phyloP scores from a whole-genome alignment of 805 yeast genomes.

The Jamesozyma gamospora region DNA sequence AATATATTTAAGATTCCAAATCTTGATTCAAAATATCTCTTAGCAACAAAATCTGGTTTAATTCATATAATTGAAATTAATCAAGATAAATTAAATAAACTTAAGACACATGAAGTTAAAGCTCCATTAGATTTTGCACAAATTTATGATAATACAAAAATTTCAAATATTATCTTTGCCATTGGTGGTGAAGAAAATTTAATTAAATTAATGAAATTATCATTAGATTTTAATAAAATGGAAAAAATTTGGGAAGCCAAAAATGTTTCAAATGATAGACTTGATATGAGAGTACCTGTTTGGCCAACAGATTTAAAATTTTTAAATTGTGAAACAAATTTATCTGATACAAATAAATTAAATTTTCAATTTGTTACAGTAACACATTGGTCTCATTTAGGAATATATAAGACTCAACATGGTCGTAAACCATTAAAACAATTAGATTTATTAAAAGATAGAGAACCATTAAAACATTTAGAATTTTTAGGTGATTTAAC shows the following conservation, averaged over 20 bases:
- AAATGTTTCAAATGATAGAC: slow-evolving; percentile 69
- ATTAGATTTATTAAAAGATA: slow-evolving; percentile 24
- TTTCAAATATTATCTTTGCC: slow-evolving; percentile 39
- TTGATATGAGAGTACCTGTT: slow-evolving; percentile 75
- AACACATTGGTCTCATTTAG: slow-evolving; percentile 47
- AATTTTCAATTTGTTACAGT: slow-evolving; percentile 46
- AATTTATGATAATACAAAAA: slow-evolving; percentile 35
- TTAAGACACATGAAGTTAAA: slow-evolving; percentile 25
- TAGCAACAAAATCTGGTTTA: slow-evolving; percentile 31
- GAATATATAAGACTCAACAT: slow-evolving; percentile 58
- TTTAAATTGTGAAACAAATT: slow-evolving; percentile 30
- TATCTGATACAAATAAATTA: slow-evolving; percentile 19
- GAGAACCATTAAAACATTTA: slow-evolving; percentile 21
- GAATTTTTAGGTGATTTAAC: slow-evolving; percentile 11
- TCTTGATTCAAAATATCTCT: slow-evolving; percentile 17
- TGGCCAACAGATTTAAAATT: slow-evolving; percentile 54
- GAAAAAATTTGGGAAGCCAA: slow-evolving; percentile 55
- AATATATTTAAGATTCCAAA: slow-evolving; percentile 23
- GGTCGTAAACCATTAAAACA: slow-evolving; percentile 54
- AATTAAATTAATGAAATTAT: slow-evolving; percentile 23
- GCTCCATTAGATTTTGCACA: slow-evolving; percentile 40
- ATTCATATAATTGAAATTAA: slow-evolving; percentile 23
- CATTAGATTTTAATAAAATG: slow-evolving; percentile 19
- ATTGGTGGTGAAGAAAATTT: slow-evolving; percentile 75
- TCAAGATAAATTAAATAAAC: slow-evolving; percentile 8